Conservation (phyloP, 345 rosid species). For the Eucalyptus lansdowneana region DNA sequence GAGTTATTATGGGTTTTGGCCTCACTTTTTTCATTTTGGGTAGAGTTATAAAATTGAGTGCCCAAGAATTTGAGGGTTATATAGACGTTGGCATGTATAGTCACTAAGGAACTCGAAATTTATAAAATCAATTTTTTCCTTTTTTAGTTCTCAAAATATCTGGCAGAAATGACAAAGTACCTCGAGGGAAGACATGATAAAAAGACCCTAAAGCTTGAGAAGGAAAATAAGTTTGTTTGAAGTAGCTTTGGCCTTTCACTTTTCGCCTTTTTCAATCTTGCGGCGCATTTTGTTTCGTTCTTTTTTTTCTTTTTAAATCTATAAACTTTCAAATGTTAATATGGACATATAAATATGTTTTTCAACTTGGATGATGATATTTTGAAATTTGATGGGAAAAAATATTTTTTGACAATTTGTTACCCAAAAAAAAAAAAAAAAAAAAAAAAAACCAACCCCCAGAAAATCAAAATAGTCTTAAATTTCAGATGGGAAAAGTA, state of each 20-base stretch:
- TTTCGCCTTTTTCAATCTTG: background rate
- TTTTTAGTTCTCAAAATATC: background rate
- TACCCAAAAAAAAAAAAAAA: background rate
- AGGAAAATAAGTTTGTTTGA: background rate
- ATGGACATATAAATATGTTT: background rate
- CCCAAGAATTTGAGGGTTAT: background rate
- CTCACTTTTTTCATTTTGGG: background rate
- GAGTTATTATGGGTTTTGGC: background rate
- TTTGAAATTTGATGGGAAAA: background rate
- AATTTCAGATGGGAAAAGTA: background rate
- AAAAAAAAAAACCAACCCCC: too few relatives aligned
- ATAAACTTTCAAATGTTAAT: background rate
- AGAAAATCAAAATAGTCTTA: background rate
- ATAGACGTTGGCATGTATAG: background rate
- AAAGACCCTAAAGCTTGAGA: background rate
- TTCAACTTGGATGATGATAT: background rate
- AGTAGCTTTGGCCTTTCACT: background rate
- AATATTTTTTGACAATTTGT: background rate
- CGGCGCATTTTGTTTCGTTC: background rate
- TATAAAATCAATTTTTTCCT: background rate
- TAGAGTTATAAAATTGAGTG: background rate
- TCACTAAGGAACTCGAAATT: background rate
- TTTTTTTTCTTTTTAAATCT: background rate
- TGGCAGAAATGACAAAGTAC: background rate
- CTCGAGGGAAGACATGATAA: background rate